Evolutionary conservation across 768 basidiomycete genomes (phyloP).

Genomic region (Boletus bicolor): DNA sequence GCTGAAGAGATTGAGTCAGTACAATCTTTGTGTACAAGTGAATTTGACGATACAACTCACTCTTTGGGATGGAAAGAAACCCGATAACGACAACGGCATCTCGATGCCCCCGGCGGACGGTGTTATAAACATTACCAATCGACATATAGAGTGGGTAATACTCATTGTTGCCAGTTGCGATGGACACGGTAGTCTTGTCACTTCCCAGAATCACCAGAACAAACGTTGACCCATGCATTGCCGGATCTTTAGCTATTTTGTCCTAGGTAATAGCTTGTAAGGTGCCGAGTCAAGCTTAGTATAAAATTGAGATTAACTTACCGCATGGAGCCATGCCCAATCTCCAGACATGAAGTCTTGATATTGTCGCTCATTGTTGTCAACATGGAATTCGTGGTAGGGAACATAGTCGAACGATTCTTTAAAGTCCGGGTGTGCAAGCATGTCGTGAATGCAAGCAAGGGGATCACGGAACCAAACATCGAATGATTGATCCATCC

Average conservation of each 20-base stretch:
- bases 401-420: slow-evolving; percentile 19
- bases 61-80: slow-evolving; percentile 33
- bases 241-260: too few relatives aligned
- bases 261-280: too few relatives aligned
- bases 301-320: background rate
- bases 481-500: slow-evolving; percentile 28
- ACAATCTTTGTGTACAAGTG: background rate
- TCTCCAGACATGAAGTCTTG: slow-evolving; percentile 14
- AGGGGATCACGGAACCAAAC: slow-evolving; percentile 27
- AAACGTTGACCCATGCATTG: background rate
- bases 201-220: background rate
- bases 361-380: background rate
- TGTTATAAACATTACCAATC: background rate
- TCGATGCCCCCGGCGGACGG: background rate
- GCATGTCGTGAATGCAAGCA: slow-evolving; percentile 12
- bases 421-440: slow-evolving; percentile 22
- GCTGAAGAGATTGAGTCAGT: background rate
- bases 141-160: slow-evolving; percentile 5
- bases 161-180: background rate
- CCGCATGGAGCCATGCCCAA: slow-evolving; percentile 10
- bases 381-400: background rate
- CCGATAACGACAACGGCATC: slow-evolving; percentile 8
- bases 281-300: too few relatives aligned
- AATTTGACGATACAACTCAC: slow-evolving; percentile 13
- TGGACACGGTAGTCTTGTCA: background rate